These are phyloP conservation scores for Phytopythium delawarense DNA, from an alignment of 352 stramenopile species.

Conservation along the genomic window DNA sequence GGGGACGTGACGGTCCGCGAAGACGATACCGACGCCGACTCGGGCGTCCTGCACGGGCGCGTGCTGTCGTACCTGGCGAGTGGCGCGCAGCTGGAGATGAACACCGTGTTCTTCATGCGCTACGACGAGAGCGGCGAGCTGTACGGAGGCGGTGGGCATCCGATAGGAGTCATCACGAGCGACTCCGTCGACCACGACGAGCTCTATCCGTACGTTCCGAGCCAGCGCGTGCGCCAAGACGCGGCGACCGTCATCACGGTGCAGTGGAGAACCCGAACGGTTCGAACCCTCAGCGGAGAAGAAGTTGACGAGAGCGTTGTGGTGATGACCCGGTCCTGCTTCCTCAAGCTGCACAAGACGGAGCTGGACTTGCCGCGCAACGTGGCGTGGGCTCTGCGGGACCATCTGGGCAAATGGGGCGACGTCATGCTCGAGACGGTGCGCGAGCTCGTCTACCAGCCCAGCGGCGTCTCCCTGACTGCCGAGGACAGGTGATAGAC, in stretches of 20 bases:
- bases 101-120: conserved; percentile 24
- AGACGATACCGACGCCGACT: conserved; percentile 43
- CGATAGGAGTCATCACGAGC: conserved; percentile 20
- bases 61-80: conserved; percentile 29
- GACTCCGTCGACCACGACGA: conserved; percentile 31
- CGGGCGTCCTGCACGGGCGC: conserved; percentile 40
- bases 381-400: conserved; percentile 28
- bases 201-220: conserved; percentile 19
- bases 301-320: conserved; percentile 19
- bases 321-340: conserved; percentile 17
- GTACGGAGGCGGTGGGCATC: conserved; percentile 18
- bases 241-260: conserved; percentile 25
- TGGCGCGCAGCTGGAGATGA: conserved; percentile 25
- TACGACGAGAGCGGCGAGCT: conserved; percentile 28
- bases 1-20: conserved; percentile 54
- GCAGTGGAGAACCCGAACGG: conserved; percentile 10
- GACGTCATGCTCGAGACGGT: conserved; percentile 34
- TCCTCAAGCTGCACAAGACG: conserved; percentile 14
- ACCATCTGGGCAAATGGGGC: conserved; percentile 39
- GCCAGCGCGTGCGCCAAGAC: conserved; percentile 22
- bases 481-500: no score
- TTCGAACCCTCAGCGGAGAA: conserved; percentile 8
- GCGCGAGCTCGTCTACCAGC: conserved; percentile 19
- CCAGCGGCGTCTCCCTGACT: background rate
- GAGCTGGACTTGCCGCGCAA: conserved; percentile 14